Conservation (phyloP, 495 filamentous ascomycete genomes). For the Neurospora sp. region DNA sequence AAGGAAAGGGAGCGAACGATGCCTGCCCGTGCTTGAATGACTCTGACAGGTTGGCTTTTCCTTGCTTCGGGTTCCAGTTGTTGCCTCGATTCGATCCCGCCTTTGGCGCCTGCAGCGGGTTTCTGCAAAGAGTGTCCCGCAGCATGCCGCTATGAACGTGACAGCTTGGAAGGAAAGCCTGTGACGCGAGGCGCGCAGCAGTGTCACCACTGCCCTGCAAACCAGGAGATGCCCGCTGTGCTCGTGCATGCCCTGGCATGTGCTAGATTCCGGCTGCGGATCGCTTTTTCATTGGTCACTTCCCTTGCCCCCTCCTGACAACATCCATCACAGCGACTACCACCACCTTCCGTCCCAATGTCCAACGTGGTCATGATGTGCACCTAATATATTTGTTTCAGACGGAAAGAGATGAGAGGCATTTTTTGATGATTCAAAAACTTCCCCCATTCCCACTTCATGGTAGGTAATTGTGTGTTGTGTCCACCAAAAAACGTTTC, state of each 20-base stretch:
- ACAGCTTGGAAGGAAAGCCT: not conserved
- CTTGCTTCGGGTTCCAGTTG: not conserved
- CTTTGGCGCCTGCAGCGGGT: not conserved
- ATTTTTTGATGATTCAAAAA: not conserved
- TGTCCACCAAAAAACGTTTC: not conserved
- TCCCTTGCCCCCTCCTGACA: not conserved
- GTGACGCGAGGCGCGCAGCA: constrained; percentile 21
- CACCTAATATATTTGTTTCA: not conserved
- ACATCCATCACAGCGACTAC: not conserved
- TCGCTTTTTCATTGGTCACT: not conserved
- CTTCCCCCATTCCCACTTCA: not conserved
- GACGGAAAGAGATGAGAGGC: not conserved
- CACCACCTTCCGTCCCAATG: not conserved
- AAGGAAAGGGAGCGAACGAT: not conserved
- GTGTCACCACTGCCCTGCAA: not conserved
- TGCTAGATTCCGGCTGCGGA: not conserved
- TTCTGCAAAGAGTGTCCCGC: not conserved
- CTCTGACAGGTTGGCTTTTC: not conserved
- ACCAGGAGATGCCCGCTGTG: constrained; percentile 1
- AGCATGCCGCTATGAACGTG: not conserved
- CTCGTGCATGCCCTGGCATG: not conserved
- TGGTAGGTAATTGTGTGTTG: too few relatives aligned
- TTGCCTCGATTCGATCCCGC: not conserved
- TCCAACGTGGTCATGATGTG: not conserved
- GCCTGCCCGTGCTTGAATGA: not conserved